Percentiles rank a stretch among this genome's conserved stretches.
phyloP scores from a whole-genome alignment of 202 grass and related monocot species.

The Setaria italica region DNA sequence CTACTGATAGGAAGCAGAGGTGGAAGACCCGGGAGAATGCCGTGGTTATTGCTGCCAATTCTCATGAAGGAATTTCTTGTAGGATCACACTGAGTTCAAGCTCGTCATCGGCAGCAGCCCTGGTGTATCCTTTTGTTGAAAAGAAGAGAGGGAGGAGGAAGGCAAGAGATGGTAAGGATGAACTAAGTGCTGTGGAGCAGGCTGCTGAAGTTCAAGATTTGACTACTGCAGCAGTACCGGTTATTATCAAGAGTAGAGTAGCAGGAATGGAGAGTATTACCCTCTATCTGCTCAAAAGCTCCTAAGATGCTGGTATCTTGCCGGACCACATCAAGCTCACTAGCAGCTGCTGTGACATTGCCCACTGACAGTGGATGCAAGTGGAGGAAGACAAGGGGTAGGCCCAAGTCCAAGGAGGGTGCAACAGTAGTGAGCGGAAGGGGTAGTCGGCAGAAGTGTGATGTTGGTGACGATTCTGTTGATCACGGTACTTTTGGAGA shows the following conservation, averaged over 20 bases:
- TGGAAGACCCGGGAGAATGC: not conserved
- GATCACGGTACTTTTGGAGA: constrained; percentile 20
- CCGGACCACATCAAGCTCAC: not conserved
- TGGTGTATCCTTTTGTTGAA: constrained; percentile 3
- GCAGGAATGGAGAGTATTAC: too few relatives aligned
- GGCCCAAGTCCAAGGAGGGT: not conserved
- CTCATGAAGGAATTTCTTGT: not conserved
- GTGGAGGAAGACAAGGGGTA: not conserved
- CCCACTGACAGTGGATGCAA: not conserved
- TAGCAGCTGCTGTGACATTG: constrained; percentile 2
- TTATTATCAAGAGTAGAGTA: too few relatives aligned
- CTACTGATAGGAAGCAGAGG: constrained; percentile 12
- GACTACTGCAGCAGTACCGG: too few relatives aligned
- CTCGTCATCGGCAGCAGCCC: not conserved
- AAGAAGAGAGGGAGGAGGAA: constrained; percentile 32
- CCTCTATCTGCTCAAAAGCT: not conserved
- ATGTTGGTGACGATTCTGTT: not conserved
- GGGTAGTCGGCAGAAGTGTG: not conserved
- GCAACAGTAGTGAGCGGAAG: not conserved
- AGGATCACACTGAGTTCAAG: constrained; percentile 31
- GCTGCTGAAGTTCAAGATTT: not conserved
- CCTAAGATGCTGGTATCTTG: constrained; percentile 9
- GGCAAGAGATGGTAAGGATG: not conserved
- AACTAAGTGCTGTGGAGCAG: constrained; percentile 1
- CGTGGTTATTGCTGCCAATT: not conserved